These are phyloP conservation scores for Euphorbia lathyris DNA, from an alignment of 345 rosid species.

Conservation along the genomic window DNA sequence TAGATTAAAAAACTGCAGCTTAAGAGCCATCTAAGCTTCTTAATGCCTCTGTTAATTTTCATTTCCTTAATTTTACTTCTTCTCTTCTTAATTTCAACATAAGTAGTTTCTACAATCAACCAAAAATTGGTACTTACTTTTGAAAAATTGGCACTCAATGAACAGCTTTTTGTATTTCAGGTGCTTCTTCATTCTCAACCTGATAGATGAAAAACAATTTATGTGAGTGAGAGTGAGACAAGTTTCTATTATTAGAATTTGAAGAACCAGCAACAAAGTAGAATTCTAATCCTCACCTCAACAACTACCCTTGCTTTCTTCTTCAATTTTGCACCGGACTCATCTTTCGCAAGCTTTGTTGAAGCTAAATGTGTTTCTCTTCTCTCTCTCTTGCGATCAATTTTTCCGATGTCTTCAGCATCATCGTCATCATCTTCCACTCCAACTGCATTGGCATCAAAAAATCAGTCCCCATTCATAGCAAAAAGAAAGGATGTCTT, in stretches of 20 bases:
- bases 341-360: slow-evolving; percentile 44
- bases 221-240: too few species aligned
- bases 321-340: slow-evolving; percentile 45
- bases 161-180: slow-evolving; percentile 8
- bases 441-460: slow-evolving; percentile 26
- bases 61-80: too few species aligned
- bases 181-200: slow-evolving; percentile 16
- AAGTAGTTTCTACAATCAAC: too few species aligned
- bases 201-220: background rate
- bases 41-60: too few species aligned
- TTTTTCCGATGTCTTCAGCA: slow-evolving; percentile 28
- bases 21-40: too few species aligned
- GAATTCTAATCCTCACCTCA: slow-evolving; percentile 49
- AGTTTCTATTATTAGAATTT: background rate
- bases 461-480: background rate
- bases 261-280: background rate
- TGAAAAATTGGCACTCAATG: background rate
- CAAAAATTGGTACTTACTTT: too few species aligned
- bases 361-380: slow-evolving; percentile 31
- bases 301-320: slow-evolving; percentile 61
- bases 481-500: background rate
- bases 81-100: too few species aligned
- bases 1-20: too few species aligned
- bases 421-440: slow-evolving; percentile 19
- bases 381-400: slow-evolving; percentile 42